Evolutionary conservation across 2,329 filamentous ascomycete species (phyloP).

Genomic region (Leptographium galeiforme): DNA sequence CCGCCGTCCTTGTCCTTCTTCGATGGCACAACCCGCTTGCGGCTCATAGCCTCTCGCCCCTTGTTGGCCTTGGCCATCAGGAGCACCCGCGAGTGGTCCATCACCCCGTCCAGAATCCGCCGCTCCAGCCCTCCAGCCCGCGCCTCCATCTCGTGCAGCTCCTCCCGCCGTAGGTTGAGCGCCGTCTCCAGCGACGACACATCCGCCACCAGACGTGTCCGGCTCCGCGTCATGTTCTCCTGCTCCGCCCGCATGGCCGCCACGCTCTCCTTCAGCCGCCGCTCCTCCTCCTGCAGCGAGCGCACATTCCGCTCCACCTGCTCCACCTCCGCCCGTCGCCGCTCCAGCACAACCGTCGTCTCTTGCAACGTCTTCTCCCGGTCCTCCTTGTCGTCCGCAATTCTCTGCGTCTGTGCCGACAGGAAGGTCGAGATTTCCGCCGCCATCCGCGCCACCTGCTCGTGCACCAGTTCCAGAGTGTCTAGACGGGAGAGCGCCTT

Average conservation of each 20-base stretch:
- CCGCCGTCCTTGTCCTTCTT: conserved; percentile 21
- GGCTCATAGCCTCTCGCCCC: conserved; percentile 41
- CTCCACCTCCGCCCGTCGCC: conserved; percentile 52
- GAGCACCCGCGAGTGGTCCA: conserved; percentile 88
- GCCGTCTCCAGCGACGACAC: conserved; percentile 87
- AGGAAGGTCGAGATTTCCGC: conserved; percentile 76
- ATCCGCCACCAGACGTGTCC: conserved; percentile 68
- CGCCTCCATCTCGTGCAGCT: conserved; percentile 79
- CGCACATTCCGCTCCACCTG: conserved; percentile 43
- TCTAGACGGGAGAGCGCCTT: conserved; percentile 64
- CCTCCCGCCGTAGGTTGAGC: conserved; percentile 74
- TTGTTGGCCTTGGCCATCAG: conserved; percentile 56
- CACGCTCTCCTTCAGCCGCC: conserved; percentile 40
- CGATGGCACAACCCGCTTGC: conserved; percentile 35
- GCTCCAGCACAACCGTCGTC: conserved; percentile 67
- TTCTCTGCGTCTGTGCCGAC: conserved; percentile 58
- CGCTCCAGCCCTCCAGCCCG: conserved; percentile 83
- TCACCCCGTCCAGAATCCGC: conserved; percentile 85
- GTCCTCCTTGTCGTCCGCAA: conserved; percentile 63
- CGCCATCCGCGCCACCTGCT: conserved; percentile 73
- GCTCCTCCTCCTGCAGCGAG: conserved; percentile 32
- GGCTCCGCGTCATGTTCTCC: conserved; percentile 64
- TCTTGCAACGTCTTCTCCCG: conserved; percentile 71
- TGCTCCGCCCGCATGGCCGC: conserved; percentile 51
- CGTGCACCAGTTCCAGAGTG: conserved; percentile 77